A percentile compares a stretch with the other conserved stretches of the same genome.
Evolutionary conservation across 2,329 filamentous ascomycete species (phyloP).

Genomic region (Endocalyx cinctus): DNA sequence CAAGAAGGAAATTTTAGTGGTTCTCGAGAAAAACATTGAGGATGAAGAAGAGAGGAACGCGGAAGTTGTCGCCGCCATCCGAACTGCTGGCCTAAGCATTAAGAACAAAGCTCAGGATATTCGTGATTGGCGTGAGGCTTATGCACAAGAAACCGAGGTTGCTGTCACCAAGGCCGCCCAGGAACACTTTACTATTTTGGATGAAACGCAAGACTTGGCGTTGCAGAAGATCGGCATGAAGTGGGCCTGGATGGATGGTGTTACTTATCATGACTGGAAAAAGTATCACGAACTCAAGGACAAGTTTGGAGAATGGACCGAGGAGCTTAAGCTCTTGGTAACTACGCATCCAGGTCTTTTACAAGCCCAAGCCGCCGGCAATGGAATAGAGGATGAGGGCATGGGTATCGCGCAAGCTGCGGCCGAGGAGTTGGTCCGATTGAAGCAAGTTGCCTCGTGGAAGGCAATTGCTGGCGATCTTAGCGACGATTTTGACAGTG

Average conservation of each 20-base stretch:
- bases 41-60: slow-evolving; percentile 39
- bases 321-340: slow-evolving; percentile 73
- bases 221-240: slow-evolving; percentile 88
- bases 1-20: slow-evolving; percentile 60
- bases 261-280: slow-evolving; percentile 96
- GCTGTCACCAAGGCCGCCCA: slow-evolving; percentile 70
- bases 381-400: slow-evolving; percentile 68
- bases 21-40: slow-evolving; percentile 53
- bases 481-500: slow-evolving; percentile 73
- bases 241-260: slow-evolving; percentile 93
- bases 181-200: slow-evolving; percentile 76
- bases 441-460: slow-evolving; percentile 82
- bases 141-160: slow-evolving; percentile 63
- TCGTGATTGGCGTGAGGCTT: slow-evolving; percentile 70
- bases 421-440: slow-evolving; percentile 70
- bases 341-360: slow-evolving; percentile 67
- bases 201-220: slow-evolving; percentile 76
- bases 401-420: slow-evolving; percentile 77
- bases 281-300: slow-evolving; percentile 87
- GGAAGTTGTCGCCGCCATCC: slow-evolving; percentile 46
- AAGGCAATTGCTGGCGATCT: slow-evolving; percentile 74
- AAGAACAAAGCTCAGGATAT: slow-evolving; percentile 74
- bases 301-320: slow-evolving; percentile 78
- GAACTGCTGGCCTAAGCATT: slow-evolving; percentile 65
- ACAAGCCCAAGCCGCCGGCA: slow-evolving; percentile 61